Evolutionary conservation across 2,329 filamentous ascomycete species (phyloP).

Genomic region (Madurella mycetomatis): DNA sequence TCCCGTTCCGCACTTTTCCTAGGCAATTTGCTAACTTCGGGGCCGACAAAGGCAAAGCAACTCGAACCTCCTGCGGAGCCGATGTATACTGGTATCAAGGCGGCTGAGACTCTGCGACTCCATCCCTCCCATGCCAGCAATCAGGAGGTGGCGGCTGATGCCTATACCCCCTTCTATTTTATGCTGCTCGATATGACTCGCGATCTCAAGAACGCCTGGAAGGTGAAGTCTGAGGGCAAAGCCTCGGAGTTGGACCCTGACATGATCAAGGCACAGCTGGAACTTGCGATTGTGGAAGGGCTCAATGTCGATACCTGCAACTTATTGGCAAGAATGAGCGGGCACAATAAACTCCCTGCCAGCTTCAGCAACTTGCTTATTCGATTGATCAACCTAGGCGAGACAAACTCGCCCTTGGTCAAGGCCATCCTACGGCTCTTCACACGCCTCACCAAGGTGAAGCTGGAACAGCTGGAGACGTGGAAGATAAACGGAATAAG

Average conservation of each 20-base stretch:
- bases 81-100: slow-evolving; percentile 11
- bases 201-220: too few relatives aligned
- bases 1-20: not conserved
- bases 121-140: slow-evolving; percentile 21
- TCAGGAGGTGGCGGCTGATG: not conserved
- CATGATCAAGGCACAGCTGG: slow-evolving; percentile 16
- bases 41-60: slow-evolving; percentile 4
- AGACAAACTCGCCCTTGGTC: slow-evolving; percentile 20
- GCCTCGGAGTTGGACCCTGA: slow-evolving; percentile 4
- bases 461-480: slow-evolving; percentile 13
- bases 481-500: slow-evolving; percentile 60
- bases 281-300: slow-evolving; percentile 15
- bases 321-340: slow-evolving; percentile 15
- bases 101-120: slow-evolving; percentile 17
- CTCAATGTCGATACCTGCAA: slow-evolving; percentile 7
- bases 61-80: slow-evolving; percentile 19
- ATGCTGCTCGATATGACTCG: too few relatives aligned
- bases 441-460: slow-evolving; percentile 20
- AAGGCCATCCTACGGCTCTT: slow-evolving; percentile 25
- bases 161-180: not conserved
- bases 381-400: slow-evolving; percentile 19
- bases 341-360: slow-evolving; percentile 9
- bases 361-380: slow-evolving; percentile 20
- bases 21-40: not conserved
- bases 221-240: slow-evolving; percentile 1